phyloP scores from a whole-genome alignment of 2,329 filamentous ascomycete genomes.

The Pyrenophora teres region DNA sequence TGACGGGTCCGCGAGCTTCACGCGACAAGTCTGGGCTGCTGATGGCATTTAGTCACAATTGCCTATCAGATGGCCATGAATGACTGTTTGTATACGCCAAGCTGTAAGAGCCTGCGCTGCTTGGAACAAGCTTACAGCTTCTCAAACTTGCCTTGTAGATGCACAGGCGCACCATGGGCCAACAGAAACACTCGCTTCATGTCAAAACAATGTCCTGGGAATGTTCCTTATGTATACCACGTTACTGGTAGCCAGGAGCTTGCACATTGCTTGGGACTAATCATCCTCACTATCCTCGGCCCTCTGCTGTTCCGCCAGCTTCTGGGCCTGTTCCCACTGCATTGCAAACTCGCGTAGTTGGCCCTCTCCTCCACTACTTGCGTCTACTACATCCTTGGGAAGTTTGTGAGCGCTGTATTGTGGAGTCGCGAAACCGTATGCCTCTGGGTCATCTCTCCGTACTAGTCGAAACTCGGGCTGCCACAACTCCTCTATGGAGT shows the following conservation, averaged over 20 bases:
- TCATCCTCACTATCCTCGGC: constrained; percentile 47
- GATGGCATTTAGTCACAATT: not conserved
- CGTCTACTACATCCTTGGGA: constrained; percentile 86
- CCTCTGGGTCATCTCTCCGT: constrained; percentile 82
- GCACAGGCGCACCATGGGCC: too few relatives aligned
- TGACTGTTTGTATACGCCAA: constrained; percentile 14
- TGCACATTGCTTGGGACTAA: constrained; percentile 11
- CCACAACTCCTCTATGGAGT: constrained; percentile 62
- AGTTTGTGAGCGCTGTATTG: constrained; percentile 96
- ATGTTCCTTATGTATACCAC: not conserved
- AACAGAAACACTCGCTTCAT: not conserved
- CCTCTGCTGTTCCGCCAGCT: constrained; percentile 49
- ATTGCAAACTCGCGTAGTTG: constrained; percentile 71
- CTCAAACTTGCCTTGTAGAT: not conserved
- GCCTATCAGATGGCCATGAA: constrained; percentile 14
- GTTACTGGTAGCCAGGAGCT: too few relatives aligned
- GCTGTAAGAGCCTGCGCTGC: not conserved
- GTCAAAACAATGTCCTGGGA: not conserved
- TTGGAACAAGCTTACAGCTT: not conserved
- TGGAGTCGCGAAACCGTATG: constrained; percentile 81
- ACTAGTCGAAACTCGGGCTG: constrained; percentile 82
- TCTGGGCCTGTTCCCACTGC: constrained; percentile 54
- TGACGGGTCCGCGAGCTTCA: constrained; percentile 14
- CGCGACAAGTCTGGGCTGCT: constrained; percentile 16
- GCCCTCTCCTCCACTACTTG: constrained; percentile 64